Percentiles rank a stretch among this genome's conserved stretches.
Evolutionary conservation across 1,284 basidiomycete genomes (phyloP).

Genomic region (Fomitopsis schrenkii): DNA sequence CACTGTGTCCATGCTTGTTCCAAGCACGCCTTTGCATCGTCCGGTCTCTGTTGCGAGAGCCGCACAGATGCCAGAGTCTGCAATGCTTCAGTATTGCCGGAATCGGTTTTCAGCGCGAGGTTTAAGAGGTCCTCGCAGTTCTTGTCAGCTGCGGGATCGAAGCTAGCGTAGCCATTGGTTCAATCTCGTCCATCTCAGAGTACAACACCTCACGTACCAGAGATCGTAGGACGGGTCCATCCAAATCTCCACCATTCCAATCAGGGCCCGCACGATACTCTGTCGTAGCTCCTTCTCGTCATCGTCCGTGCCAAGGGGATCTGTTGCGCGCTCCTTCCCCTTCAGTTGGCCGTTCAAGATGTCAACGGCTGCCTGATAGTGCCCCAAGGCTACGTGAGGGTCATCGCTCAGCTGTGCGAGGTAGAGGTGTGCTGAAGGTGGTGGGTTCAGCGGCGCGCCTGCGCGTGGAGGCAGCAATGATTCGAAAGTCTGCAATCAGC

Average conservation of each 20-base stretch:
- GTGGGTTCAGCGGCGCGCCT: slow-evolving; percentile 55
- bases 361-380: slow-evolving; percentile 81
- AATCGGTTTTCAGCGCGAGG: slow-evolving; percentile 71
- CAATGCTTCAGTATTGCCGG: slow-evolving; percentile 76
- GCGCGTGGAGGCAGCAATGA: slow-evolving; percentile 59
- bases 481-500: slow-evolving; percentile 52
- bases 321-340: slow-evolving; percentile 57
- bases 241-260: slow-evolving; percentile 95
- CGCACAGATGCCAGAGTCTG: slow-evolving; percentile 85
- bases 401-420: slow-evolving; percentile 85
- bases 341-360: slow-evolving; percentile 71
- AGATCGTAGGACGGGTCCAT: slow-evolving; percentile 88
- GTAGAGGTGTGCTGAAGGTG: slow-evolving; percentile 84
- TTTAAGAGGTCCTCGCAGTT: slow-evolving; percentile 79
- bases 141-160: slow-evolving; percentile 75
- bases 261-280: slow-evolving; percentile 79
- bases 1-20: slow-evolving; percentile 70
- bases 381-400: slow-evolving; percentile 70
- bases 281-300: slow-evolving; percentile 64
- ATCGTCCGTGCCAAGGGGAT: slow-evolving; percentile 33
- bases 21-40: slow-evolving; percentile 73
- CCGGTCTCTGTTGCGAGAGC: slow-evolving; percentile 81
- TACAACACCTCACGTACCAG: slow-evolving; percentile 53
- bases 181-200: not conserved
- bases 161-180: slow-evolving; percentile 39